These are phyloP conservation scores for Amorphotheca resinae DNA, from an alignment of 495 filamentous ascomycete species.

Conservation along the genomic window DNA sequence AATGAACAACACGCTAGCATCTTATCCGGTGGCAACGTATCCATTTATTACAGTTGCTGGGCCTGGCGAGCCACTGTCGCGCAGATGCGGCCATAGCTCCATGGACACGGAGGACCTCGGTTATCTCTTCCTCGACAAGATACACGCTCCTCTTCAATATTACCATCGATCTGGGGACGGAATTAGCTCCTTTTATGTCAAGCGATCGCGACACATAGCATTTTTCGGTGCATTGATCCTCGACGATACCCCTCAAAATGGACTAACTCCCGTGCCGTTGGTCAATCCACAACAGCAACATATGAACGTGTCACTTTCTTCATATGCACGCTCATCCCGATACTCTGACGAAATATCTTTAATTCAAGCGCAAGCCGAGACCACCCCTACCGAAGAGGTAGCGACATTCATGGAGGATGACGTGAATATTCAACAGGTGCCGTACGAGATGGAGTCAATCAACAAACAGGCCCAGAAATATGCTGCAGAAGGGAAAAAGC, in stretches of 20 bases:
- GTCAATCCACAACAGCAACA: background rate
- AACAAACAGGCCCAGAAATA: slow-evolving; percentile 7
- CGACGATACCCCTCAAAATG: background rate
- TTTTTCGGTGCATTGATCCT: slow-evolving; percentile 10
- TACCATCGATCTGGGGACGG: slow-evolving; percentile 7
- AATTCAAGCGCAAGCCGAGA: background rate
- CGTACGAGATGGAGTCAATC: slow-evolving; percentile 2
- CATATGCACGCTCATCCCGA: background rate
- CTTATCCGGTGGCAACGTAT: background rate
- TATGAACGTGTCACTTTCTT: background rate
- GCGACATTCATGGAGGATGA: slow-evolving; percentile 8
- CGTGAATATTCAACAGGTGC: slow-evolving; percentile 7
- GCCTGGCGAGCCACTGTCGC: slow-evolving; percentile 1
- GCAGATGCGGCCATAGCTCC: slow-evolving; percentile 4
- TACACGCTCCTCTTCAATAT: slow-evolving; percentile 8
- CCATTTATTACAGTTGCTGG: slow-evolving; percentile 5
- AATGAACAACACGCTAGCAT: slow-evolving; percentile 1
- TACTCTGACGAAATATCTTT: background rate
- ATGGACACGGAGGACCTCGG: slow-evolving; percentile 8
- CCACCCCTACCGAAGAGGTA: background rate
- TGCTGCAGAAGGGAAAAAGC: slow-evolving; percentile 7
- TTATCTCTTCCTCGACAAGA: slow-evolving; percentile 12
- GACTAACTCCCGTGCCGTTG: background rate
- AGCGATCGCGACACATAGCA: slow-evolving; percentile 7
- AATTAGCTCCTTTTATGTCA: slow-evolving; percentile 16